Evolutionary conservation across 768 basidiomycete genomes (phyloP).

Genomic region (Xerocomellus amylosporus): DNA sequence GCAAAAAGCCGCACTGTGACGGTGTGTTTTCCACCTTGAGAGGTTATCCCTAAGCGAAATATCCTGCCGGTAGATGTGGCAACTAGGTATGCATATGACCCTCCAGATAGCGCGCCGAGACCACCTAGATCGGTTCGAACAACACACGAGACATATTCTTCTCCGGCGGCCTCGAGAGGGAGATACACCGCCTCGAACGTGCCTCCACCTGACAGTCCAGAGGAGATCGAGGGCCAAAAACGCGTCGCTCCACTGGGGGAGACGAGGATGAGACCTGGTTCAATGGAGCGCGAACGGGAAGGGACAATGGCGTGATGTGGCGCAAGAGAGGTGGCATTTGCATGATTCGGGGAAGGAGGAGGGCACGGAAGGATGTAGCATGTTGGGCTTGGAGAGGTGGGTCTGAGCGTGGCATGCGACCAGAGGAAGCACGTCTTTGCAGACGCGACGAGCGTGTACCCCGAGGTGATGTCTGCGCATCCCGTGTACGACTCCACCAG

Average conservation of each 20-base stretch:
- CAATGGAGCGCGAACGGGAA: constrained; percentile 46
- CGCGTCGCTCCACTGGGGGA: constrained; percentile 69
- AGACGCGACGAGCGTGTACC: constrained; percentile 72
- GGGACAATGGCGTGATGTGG: constrained; percentile 59
- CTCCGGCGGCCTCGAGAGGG: constrained; percentile 41
- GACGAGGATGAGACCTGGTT: constrained; percentile 84
- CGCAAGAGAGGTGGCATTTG: constrained; percentile 51
- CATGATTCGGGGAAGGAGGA: constrained; percentile 36
- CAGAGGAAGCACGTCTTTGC: constrained; percentile 77
- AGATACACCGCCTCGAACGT: constrained; percentile 50
- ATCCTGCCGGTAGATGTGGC: constrained; percentile 67
- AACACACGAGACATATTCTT: constrained; percentile 66
- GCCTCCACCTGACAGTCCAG: constrained; percentile 78
- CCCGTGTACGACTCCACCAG: constrained; percentile 65
- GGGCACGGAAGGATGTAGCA: constrained; percentile 84
- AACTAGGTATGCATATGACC: constrained; percentile 44
- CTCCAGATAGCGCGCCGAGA: constrained; percentile 5
- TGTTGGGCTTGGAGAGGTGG: constrained; percentile 55
- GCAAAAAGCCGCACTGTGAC: constrained; percentile 59
- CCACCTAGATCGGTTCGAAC: constrained; percentile 59
- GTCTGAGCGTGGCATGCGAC: constrained; percentile 74
- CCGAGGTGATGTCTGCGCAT: constrained; percentile 66
- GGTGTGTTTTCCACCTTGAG: constrained; percentile 66
- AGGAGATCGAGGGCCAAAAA: constrained; percentile 87
- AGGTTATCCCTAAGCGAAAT: constrained; percentile 61